Base-by-base conservation (phyloP, 2,329 filamentous ascomycete genomes). In the Thelonectria blattea region DNA sequence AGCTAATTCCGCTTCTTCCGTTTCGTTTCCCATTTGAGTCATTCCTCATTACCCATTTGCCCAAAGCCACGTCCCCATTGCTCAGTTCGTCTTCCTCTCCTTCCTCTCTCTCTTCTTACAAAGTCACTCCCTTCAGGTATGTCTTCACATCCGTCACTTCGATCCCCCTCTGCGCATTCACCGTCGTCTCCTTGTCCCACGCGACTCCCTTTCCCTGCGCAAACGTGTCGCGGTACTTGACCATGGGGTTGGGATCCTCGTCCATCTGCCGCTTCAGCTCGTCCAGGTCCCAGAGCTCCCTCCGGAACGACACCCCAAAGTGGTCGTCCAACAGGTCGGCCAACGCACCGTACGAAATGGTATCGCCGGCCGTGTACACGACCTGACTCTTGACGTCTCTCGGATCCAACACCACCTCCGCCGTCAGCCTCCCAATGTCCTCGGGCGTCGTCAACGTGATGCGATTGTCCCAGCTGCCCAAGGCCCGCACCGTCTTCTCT, bases 391-490 rank as follows among this genome's bases (percentile, higher is more conserved):
- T 48, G 3, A 73, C 62, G 2, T 63, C 73, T 2, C 66, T 65
- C 0, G 80, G 77, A 3, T 76, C 75, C 6, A 82, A 79, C 2
- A 88, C 75, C 46, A 88, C 69, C 55, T 86, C 83, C 0, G 85
- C 87, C 10, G 85, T 83, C 50, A 88, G 76, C 14, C 72, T 75
- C 0, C 87, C 89, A 62, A 92, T 91, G 72, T 91, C 89, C 49
- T 74, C 69, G 1, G 87, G 83, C 37, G 83, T 81, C 7, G 89
- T 91, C 7, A 89, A 76, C 0, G 87, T 90, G 42, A 92, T 81
- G 39, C 73, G 71, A 60, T 84, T 88, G 9, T 85, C 82, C 88
- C 87, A 91, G 32, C 80, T 74, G 0, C 87, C 85, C 12, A 92
- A 74, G 0, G 81, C 88, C 10, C 82, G 77, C 1, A 87, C 79